Evolutionary conservation across 352 stramenopile species (phyloP).

Genomic region (Peronosclerospora sorghi): DNA sequence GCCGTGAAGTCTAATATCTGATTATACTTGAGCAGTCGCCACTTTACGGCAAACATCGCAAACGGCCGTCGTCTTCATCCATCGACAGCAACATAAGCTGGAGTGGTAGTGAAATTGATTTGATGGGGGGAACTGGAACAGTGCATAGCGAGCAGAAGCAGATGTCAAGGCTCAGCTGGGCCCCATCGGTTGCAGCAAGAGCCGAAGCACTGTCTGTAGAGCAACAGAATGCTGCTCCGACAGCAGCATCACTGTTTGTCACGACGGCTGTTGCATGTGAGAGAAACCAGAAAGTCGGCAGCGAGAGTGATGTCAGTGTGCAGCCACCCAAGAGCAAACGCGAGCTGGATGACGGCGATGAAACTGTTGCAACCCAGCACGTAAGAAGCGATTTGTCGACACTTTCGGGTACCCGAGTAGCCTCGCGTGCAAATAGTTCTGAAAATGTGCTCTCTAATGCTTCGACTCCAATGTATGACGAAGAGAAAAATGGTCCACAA

Average conservation of each 20-base stretch:
- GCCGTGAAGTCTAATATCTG: not conserved
- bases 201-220: constrained; percentile 3
- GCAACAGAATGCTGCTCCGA: constrained; percentile 5
- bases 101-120: constrained; percentile 25
- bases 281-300: constrained; percentile 1
- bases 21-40: constrained; percentile 14
- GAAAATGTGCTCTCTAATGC: constrained; percentile 19
- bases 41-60: constrained; percentile 26
- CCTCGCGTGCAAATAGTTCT: constrained; percentile 20
- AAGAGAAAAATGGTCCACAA: constrained; percentile 27
- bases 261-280: not conserved
- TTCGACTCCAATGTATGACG: constrained; percentile 17
- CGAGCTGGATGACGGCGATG: constrained; percentile 14
- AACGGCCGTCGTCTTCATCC: constrained; percentile 24
- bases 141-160: constrained; percentile 7
- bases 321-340: constrained; percentile 40
- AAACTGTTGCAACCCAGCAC: constrained; percentile 46
- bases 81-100: constrained; percentile 33
- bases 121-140: constrained; percentile 6
- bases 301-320: constrained; percentile 8
- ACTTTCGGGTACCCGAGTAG: constrained; percentile 19
- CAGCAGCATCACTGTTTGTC: constrained; percentile 7
- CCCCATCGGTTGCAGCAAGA: constrained; percentile 11
- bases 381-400: constrained; percentile 43
- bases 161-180: constrained; percentile 10